These are phyloP conservation scores for Gossypium gossypioides DNA, from an alignment of 441 rosid genomes.

Conservation along the genomic window DNA sequence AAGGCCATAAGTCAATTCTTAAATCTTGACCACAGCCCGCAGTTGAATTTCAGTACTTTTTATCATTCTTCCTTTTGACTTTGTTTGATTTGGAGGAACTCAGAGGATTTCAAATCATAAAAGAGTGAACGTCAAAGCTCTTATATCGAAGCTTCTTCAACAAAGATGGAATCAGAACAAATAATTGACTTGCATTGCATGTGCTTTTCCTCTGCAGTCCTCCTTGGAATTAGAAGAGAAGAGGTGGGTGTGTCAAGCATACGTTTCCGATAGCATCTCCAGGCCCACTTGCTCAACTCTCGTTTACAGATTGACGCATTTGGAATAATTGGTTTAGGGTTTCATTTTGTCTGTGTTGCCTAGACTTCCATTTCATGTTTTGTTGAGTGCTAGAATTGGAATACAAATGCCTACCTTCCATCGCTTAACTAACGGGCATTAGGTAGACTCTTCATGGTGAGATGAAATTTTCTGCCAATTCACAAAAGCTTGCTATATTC, in stretches of 20 bases:
- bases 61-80: background rate
- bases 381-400: too few species aligned
- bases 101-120: background rate
- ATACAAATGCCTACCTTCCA: too few species aligned
- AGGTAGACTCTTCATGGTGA: too few species aligned
- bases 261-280: background rate
- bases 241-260: background rate
- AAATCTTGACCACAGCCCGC: background rate
- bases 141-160: conserved; percentile 11
- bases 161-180: conserved; percentile 5
- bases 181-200: background rate
- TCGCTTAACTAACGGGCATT: too few species aligned
- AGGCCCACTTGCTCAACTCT: background rate
- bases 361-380: too few species aligned
- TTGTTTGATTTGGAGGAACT: background rate
- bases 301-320: background rate
- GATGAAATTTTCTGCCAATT: too few species aligned
- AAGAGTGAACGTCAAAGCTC: background rate
- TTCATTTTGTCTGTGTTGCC: too few species aligned
- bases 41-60: too few species aligned
- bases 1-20: background rate
- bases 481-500: too few species aligned
- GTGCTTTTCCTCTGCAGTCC: background rate
- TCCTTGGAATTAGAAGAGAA: background rate
- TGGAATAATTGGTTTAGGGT: background rate